Percentiles rank a stretch among this genome's conserved stretches.
These are phyloP conservation scores for Saccharum officinarum DNA, from an alignment of 176 grass and related monocot genomes.

Conservation along the genomic window DNA sequence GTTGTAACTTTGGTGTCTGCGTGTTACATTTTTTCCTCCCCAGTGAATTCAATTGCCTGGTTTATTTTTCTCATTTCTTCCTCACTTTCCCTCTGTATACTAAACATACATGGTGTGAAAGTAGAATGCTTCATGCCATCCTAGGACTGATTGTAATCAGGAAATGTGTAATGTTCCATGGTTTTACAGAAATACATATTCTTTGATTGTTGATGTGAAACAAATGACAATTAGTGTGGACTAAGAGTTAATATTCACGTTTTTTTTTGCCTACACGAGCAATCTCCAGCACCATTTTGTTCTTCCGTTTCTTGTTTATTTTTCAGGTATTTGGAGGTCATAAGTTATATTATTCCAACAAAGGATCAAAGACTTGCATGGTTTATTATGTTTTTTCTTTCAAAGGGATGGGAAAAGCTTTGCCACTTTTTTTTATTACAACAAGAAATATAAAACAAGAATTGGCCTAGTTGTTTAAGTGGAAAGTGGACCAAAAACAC, in stretches of 20 bases:
- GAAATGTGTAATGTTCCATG: constrained; percentile 38
- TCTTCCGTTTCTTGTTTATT: neutral
- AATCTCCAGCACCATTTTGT: neutral
- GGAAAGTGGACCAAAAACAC: neutral
- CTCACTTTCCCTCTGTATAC: constrained; percentile 41
- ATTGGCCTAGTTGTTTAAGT: neutral
- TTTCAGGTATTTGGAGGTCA: neutral
- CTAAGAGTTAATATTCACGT: neutral
- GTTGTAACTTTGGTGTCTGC: constrained; percentile 33
- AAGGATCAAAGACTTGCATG: neutral
- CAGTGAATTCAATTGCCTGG: neutral
- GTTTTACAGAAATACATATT: constrained; percentile 43
- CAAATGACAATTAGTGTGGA: neutral
- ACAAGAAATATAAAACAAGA: neutral
- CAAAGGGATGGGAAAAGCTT: neutral
- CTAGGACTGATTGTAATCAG: constrained; percentile 45
- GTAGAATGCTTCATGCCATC: constrained; percentile 46
- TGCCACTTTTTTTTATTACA: neutral
- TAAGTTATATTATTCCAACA: neutral
- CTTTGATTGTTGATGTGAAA: constrained; percentile 32
- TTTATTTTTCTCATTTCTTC: constrained; percentile 23
- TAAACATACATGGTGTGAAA: constrained; percentile 34
- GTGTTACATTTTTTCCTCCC: constrained; percentile 2
- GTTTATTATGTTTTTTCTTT: neutral
- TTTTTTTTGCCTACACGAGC: neutral